These are phyloP conservation scores for Brassica balearica DNA, from an alignment of 441 rosid species.

Conservation along the genomic window DNA sequence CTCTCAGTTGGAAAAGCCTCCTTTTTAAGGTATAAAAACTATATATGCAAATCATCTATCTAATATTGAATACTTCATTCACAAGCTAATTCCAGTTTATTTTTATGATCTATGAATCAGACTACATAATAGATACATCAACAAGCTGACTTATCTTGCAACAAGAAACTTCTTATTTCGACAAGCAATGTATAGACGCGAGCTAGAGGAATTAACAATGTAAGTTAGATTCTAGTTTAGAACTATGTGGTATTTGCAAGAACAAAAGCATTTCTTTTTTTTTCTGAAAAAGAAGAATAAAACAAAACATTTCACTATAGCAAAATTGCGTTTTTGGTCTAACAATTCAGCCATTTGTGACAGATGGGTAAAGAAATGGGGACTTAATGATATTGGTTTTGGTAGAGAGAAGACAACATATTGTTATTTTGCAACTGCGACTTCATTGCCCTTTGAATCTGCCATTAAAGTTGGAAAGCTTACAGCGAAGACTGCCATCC, in stretches of 20 bases:
- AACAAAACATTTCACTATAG: not conserved
- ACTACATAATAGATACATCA: constrained; percentile 45
- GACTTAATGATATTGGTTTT: constrained; percentile 64
- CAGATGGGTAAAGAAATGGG: constrained; percentile 61
- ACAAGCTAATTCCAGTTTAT: not conserved
- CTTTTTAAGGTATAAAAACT: constrained; percentile 47
- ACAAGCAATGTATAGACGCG: constrained; percentile 54
- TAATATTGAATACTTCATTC: not conserved
- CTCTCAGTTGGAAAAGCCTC: constrained; percentile 60
- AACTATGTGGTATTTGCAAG: not conserved
- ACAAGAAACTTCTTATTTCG: constrained; percentile 45
- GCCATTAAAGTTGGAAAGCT: constrained; percentile 39
- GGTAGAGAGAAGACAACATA: constrained; percentile 65
- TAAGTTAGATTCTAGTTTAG: constrained; percentile 24
- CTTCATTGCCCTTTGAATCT: constrained; percentile 50
- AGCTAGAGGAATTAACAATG: constrained; percentile 59
- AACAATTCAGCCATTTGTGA: constrained; percentile 7
- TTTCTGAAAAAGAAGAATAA: too few relatives aligned
- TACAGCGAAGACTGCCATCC: constrained; percentile 52
- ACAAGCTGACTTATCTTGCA: constrained; percentile 55
- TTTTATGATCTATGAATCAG: constrained; percentile 36
- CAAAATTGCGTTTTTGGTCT: not conserved
- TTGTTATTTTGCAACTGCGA: constrained; percentile 61
- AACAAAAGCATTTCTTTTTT: not conserved
- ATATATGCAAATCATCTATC: not conserved